Percentiles rank a stretch among this genome's conserved stretches.
Evolutionary conservation across 768 basidiomycete species (phyloP).

Genomic region (Tephrocybe sp.): DNA sequence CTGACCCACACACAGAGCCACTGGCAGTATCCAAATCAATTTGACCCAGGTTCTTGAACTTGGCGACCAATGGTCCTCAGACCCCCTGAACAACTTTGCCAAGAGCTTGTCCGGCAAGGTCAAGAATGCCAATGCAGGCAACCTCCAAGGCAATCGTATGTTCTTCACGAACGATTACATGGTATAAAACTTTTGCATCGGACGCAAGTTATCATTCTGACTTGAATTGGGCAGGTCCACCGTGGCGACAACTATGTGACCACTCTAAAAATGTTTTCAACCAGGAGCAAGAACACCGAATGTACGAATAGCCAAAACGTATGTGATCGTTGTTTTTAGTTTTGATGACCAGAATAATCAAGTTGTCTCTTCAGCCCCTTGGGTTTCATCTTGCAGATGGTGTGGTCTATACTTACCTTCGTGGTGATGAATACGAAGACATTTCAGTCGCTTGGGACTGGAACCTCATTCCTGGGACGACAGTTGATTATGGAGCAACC

Average conservation of each 20-base stretch:
- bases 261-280: constrained; percentile 63
- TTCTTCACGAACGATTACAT: constrained; percentile 70
- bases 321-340: constrained; percentile 12
- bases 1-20: constrained; percentile 39
- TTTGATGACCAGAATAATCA: not conserved
- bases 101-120: constrained; percentile 33
- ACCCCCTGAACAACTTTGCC: constrained; percentile 37
- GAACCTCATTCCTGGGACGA: constrained; percentile 75
- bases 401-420: constrained; percentile 59
- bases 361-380: constrained; percentile 37
- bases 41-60: constrained; percentile 49
- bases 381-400: constrained; percentile 76
- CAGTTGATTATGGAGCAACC: constrained; percentile 61
- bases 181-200: constrained; percentile 32
- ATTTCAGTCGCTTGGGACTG: constrained; percentile 76
- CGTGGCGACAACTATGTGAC: constrained; percentile 60
- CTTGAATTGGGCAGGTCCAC: constrained; percentile 53
- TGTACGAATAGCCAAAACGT: constrained; percentile 67
- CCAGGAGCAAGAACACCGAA: constrained; percentile 59
- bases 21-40: constrained; percentile 55
- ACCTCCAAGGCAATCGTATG: constrained; percentile 54
- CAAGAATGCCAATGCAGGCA: constrained; percentile 51
- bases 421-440: constrained; percentile 72
- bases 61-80: constrained; percentile 52
- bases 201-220: constrained; percentile 3